Conservation (phyloP, 1,139 yeast species). For the Zhuliangozyma parablackwelliae region DNA sequence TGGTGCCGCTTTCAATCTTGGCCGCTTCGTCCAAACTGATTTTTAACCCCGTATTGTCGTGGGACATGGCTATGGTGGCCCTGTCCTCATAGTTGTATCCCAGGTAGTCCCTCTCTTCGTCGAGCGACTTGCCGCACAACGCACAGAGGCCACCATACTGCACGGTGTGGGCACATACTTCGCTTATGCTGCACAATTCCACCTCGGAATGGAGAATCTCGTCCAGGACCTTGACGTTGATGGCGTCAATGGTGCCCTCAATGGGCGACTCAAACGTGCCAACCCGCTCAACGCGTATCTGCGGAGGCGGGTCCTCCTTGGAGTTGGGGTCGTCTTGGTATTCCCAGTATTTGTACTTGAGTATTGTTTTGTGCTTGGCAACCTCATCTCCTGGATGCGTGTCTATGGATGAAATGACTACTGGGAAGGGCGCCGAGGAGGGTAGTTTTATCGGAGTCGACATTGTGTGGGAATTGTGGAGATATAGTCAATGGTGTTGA, state of each 20-base stretch:
- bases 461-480: conserved; percentile 15
- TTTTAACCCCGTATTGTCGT: conserved; percentile 80
- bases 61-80: conserved; percentile 86
- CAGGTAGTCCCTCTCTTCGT: conserved; percentile 73
- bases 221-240: conserved; percentile 55
- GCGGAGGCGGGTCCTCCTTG: conserved; percentile 39
- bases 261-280: conserved; percentile 82
- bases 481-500: too few relatives aligned
- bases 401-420: conserved; percentile 53
- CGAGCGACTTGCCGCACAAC: conserved; percentile 82
- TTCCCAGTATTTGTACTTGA: conserved; percentile 67
- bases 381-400: conserved; percentile 44
- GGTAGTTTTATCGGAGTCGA: conserved; percentile 45
- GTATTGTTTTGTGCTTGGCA: conserved; percentile 49
- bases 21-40: conserved; percentile 86
- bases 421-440: conserved; percentile 61
- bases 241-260: conserved; percentile 57
- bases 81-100: conserved; percentile 72
- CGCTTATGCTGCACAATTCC: conserved; percentile 54
- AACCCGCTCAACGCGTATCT: conserved; percentile 52
- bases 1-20: conserved; percentile 67
- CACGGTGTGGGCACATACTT: conserved; percentile 91
- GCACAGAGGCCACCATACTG: conserved; percentile 97
- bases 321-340: conserved; percentile 56
- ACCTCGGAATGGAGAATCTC: conserved; percentile 50